Evolutionary conservation across 1,284 basidiomycete species (phyloP).

Genomic region (Rhodofomes roseus): DNA sequence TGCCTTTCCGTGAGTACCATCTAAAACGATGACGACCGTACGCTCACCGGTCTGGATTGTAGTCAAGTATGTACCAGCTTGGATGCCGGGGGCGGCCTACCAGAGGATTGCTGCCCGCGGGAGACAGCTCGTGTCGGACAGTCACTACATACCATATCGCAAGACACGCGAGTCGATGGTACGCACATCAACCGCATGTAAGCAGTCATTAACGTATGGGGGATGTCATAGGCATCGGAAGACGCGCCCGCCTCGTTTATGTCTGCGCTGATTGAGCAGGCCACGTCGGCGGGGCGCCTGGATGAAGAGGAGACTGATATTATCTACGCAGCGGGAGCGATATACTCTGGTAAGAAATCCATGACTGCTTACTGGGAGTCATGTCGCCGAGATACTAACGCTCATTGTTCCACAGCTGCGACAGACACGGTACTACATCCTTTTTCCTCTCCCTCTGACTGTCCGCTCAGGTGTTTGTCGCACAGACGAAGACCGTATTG

Average conservation of each 20-base stretch:
- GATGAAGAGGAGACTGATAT: conserved; percentile 4
- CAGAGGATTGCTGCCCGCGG: conserved; percentile 25
- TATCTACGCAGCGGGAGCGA: conserved; percentile 14
- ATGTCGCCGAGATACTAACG: neutral
- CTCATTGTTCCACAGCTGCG: neutral
- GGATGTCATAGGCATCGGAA: neutral
- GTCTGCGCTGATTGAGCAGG: conserved; percentile 1
- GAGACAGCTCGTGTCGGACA: conserved; percentile 11
- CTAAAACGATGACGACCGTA: neutral
- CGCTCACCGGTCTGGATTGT: neutral
- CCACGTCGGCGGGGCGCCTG: neutral
- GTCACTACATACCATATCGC: conserved; percentile 23
- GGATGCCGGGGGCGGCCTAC: conserved; percentile 35
- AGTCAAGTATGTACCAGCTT: conserved; percentile 32
- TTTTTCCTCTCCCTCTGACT: conserved; percentile 6
- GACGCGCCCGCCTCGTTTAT: neutral
- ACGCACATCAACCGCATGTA: neutral
- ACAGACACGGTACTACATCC: neutral
- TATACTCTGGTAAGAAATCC: conserved; percentile 20
- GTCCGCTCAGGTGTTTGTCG: no score
- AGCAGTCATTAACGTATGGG: neutral
- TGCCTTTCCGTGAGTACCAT: neutral
- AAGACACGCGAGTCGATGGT: conserved; percentile 20
- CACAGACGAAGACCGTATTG: conserved; percentile 8
- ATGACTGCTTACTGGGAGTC: neutral